A percentile compares a stretch with the other conserved stretches of the same genome.
Evolutionary conservation across 2,329 filamentous ascomycete species (phyloP).

Genomic region (Scedosporium minutisporum): DNA sequence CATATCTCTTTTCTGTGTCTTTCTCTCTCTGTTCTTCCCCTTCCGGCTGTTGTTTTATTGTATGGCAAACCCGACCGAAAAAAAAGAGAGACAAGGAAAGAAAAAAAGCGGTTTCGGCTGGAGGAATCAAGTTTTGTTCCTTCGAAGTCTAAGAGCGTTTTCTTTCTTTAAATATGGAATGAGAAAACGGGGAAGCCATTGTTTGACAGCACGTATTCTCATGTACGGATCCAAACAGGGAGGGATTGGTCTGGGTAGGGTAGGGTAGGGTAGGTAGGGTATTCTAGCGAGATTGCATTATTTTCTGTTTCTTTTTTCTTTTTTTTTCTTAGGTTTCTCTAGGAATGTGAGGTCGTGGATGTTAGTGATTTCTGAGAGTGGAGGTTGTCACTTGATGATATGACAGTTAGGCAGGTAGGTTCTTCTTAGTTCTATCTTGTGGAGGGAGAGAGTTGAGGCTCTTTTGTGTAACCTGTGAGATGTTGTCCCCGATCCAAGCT

Average conservation of each 20-base stretch:
- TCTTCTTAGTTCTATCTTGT: too few relatives aligned
- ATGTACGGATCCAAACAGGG: background rate
- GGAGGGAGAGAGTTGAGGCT: too few relatives aligned
- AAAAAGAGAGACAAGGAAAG: too few relatives aligned
- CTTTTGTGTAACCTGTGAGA: too few relatives aligned
- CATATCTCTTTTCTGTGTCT: too few relatives aligned
- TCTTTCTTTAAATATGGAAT: background rate
- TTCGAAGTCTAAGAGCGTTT: background rate
- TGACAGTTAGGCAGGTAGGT: too few relatives aligned
- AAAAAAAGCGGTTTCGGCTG: too few relatives aligned
- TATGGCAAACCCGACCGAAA: background rate
- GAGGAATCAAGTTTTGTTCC: background rate
- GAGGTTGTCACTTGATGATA: too few relatives aligned
- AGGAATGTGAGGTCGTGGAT: background rate
- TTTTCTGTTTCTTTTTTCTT: constrained; percentile 3
- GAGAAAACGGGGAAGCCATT: background rate
- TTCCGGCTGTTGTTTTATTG: background rate
- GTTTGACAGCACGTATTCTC: background rate
- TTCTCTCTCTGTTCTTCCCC: background rate
- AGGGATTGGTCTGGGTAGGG: background rate
- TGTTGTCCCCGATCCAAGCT: too few relatives aligned
- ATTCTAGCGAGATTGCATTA: too few relatives aligned
- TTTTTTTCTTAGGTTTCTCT: background rate
- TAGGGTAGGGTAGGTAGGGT: background rate
- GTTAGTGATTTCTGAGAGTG: too few relatives aligned